Evolutionary conservation across 352 stramenopile genomes (phyloP), one percentile per base, ranked within the genome.

Genomic region (Phytophthora lateralis): DNA sequence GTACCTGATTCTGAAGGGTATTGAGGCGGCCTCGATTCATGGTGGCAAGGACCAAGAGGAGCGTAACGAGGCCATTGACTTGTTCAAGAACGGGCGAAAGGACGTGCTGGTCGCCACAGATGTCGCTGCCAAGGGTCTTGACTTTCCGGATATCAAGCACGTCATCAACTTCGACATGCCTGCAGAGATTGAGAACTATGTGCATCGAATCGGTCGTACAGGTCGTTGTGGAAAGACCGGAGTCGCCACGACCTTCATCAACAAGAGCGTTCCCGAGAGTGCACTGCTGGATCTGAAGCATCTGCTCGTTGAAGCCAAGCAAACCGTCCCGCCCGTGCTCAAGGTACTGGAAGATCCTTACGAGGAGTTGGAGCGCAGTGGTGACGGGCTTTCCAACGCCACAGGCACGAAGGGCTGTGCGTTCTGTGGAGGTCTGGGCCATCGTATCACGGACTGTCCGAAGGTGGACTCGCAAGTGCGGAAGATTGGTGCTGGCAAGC

Each of bases 91-190:
- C 20, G 91, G 94, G 6, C 49, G 59, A 11, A 99, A 99, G 69
- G 97, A 99, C 74, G 97, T 99, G 32, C 77, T 99, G 29, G 96
- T 99, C 9, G 97, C 98, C 2, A 99, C 97, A 0, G 98, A 99
- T 76, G 78, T 99, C 20, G 97, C 97, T 3, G 97, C 98, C 18
- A 99, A 99, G 69, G 98, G 98, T 43, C 79, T 99, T 20, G 98
- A 99, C 71, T 99, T 99, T 57, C 90, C 97, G 0, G 95, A 99
- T 70, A 99, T 99, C 68, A 97, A 99, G 75, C 97, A 99, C 73
- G 98, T 99, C 14, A 99, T 99, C 61, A 99, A 99, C 73, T 99
- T 99, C 68, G 97, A 99, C 75, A 99, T 99, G 98, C 98, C 98
- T 0, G 85, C 82, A 37, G 97, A 99, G 73, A 99, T 99, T 67